Percentiles rank a stretch among this genome's conserved stretches.
phyloP scores from a whole-genome alignment of 768 basidiomycete genomes.

The Boletellus sp. region DNA sequence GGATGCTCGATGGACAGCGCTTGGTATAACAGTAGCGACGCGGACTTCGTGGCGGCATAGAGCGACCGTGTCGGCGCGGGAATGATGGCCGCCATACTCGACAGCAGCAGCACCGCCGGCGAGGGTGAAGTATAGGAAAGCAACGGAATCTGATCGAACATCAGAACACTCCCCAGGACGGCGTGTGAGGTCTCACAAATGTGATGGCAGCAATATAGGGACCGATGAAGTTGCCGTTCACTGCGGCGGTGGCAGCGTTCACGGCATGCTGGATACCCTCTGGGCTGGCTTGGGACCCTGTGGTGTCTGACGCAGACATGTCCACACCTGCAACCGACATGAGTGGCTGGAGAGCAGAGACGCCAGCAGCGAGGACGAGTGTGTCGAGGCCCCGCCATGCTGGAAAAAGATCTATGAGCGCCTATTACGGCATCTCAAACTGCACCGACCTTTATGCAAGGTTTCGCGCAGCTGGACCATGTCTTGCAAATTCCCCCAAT shows the following conservation, averaged over 20 bases:
- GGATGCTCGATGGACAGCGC: constrained; percentile 80
- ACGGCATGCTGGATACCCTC: constrained; percentile 60
- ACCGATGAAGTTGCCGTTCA: constrained; percentile 64
- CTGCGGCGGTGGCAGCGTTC: constrained; percentile 53
- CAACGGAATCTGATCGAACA: constrained; percentile 61
- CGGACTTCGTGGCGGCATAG: constrained; percentile 81
- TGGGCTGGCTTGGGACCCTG: constrained; percentile 37
- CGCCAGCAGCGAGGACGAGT: constrained; percentile 75
- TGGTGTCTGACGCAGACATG: constrained; percentile 24
- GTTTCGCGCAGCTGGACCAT: constrained; percentile 56
- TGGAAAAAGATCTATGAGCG: constrained; percentile 26
- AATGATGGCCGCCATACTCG: constrained; percentile 72
- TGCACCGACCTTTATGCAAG: constrained; percentile 48
- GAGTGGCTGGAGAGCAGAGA: constrained; percentile 75
- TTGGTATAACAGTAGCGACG: constrained; percentile 74
- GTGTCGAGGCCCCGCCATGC: constrained; percentile 86
- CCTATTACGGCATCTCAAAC: not conserved
- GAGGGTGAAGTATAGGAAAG: constrained; percentile 58
- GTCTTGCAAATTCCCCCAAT: constrained; percentile 64
- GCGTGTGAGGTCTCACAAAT: constrained; percentile 49
- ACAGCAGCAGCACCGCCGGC: constrained; percentile 76
- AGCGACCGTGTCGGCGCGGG: constrained; percentile 84
- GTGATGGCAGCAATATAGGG: constrained; percentile 67
- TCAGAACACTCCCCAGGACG: not conserved
- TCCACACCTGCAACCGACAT: constrained; percentile 64